Conservation (phyloP, 106 monocot species). For the Dendrobium chrysotoxum region DNA sequence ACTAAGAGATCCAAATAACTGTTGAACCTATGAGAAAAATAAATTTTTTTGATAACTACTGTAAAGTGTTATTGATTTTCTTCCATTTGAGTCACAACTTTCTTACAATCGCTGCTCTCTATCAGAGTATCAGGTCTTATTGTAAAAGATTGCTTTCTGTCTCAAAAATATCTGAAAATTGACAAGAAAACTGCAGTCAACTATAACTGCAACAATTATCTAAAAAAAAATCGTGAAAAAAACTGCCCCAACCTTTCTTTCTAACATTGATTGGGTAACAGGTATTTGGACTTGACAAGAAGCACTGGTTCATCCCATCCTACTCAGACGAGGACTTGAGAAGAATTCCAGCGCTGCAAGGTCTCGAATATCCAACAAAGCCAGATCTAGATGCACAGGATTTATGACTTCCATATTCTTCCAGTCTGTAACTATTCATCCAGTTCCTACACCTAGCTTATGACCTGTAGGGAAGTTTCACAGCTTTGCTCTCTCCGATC, state of each 20-base stretch:
- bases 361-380: slow-evolving; percentile 71
- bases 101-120: too few species aligned
- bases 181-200: too few species aligned
- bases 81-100: too few species aligned
- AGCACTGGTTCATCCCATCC: slow-evolving; percentile 72
- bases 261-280: slow-evolving; percentile 15
- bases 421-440: neutral
- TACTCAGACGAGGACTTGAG: slow-evolving; percentile 82
- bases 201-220: too few species aligned
- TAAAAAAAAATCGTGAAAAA: too few species aligned
- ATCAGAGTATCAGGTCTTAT: too few species aligned
- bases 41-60: too few species aligned
- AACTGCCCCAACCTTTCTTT: too few species aligned
- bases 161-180: too few species aligned
- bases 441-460: neutral
- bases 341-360: slow-evolving; percentile 72
- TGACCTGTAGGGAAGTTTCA: neutral
- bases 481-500: neutral
- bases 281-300: slow-evolving; percentile 85
- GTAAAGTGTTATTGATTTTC: too few species aligned
- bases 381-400: slow-evolving; percentile 45
- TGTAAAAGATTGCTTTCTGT: too few species aligned
- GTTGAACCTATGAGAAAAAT: too few species aligned
- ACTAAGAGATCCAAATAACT: neutral
- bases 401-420: slow-evolving; percentile 15